These are phyloP conservation scores for Dryas octopetala DNA, from an alignment of 306 rosid species.

Conservation along the genomic window DNA sequence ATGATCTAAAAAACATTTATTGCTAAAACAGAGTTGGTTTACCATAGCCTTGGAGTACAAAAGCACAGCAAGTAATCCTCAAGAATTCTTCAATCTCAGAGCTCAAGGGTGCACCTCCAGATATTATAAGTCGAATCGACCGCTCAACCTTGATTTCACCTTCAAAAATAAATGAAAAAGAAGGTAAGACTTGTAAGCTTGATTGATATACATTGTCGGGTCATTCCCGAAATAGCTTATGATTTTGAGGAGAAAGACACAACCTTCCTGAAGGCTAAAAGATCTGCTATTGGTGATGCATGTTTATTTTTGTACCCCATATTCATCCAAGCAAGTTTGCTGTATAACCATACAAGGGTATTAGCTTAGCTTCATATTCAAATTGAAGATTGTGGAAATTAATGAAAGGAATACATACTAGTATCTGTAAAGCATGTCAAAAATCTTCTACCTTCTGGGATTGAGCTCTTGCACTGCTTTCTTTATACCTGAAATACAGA, in stretches of 20 bases:
- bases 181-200: background rate
- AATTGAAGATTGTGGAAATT: background rate
- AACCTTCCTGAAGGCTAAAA: slow-evolving; percentile 87
- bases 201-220: no score
- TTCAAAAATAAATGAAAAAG: slow-evolving; percentile 11
- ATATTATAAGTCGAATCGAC: slow-evolving; percentile 70
- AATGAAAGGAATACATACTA: slow-evolving; percentile 30
- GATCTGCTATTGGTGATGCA: slow-evolving; percentile 81
- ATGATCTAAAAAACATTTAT: background rate
- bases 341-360: slow-evolving; percentile 24
- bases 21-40: slow-evolving; percentile 17
- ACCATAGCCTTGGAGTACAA: slow-evolving; percentile 82
- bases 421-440: slow-evolving; percentile 67
- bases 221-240: no score
- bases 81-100: slow-evolving; percentile 86
- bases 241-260: slow-evolving; percentile 4
- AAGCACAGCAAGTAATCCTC: slow-evolving; percentile 74
- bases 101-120: slow-evolving; percentile 93
- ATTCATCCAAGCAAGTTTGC: slow-evolving; percentile 86
- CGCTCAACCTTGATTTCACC: slow-evolving; percentile 74
- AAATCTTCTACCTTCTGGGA: slow-evolving; percentile 61
- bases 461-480: slow-evolving; percentile 67
- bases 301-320: slow-evolving; percentile 60
- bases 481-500: slow-evolving; percentile 62
- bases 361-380: background rate